Evolutionary conservation across 331 rosid species (phyloP).

Genomic region (Acacia concinna): DNA sequence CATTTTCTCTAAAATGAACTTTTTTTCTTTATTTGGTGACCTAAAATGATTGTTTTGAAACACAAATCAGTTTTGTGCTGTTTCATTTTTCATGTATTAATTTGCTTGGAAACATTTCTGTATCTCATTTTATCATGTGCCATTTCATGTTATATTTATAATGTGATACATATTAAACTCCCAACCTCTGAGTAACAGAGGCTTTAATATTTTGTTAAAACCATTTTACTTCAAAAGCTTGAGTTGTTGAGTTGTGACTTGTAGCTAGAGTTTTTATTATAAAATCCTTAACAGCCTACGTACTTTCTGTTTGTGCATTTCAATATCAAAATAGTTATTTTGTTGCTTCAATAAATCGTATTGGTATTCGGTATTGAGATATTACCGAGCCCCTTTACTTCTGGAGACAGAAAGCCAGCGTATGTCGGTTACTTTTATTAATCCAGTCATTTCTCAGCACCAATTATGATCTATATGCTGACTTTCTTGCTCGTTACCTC

Average conservation of each 20-base stretch:
- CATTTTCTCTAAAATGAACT: background rate
- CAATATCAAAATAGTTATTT: slow-evolving; percentile 76
- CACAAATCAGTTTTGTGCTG: background rate
- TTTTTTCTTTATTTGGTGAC: too few relatives aligned
- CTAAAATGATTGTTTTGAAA: background rate
- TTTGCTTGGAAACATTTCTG: background rate
- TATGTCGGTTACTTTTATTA: slow-evolving; percentile 95
- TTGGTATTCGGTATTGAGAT: slow-evolving; percentile 88
- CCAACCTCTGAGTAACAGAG: background rate
- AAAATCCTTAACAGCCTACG: background rate
- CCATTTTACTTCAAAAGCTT: background rate
- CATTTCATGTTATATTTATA: background rate
- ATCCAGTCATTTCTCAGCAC: slow-evolving; percentile 80
- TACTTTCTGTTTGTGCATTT: background rate
- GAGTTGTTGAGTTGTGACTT: background rate
- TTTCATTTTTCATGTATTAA: background rate
- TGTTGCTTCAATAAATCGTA: slow-evolving; percentile 85
- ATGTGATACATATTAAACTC: background rate
- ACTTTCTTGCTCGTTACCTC: slow-evolving; percentile 53
- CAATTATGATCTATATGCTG: too few relatives aligned
- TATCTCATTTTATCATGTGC: background rate
- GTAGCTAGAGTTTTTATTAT: background rate
- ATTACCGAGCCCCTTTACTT: slow-evolving; percentile 82
- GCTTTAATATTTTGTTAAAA: background rate
- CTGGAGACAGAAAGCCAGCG: slow-evolving; percentile 83